Percentiles rank a stretch among this genome's conserved stretches.
Evolutionary conservation across 2,329 filamentous ascomycete species (phyloP).

Genomic region (Exophiala sp.): DNA sequence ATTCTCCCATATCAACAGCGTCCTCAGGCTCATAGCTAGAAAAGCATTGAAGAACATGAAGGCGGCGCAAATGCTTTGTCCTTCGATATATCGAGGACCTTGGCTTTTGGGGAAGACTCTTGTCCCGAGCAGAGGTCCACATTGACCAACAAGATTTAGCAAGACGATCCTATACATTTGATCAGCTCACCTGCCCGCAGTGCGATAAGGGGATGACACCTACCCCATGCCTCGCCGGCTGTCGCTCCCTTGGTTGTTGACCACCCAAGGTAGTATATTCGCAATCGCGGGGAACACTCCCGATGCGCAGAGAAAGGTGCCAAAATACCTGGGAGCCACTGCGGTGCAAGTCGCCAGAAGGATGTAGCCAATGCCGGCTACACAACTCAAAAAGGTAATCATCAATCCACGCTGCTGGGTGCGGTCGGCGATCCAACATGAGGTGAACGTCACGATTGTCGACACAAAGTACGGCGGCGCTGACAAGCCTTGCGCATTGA

Average conservation of each 20-base stretch:
- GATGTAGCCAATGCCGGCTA: conserved; percentile 59
- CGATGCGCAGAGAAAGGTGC: conserved; percentile 51
- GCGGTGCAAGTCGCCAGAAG: conserved; percentile 54
- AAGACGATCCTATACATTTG: conserved; percentile 41
- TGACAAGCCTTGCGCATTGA: conserved; percentile 65
- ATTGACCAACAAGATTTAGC: conserved; percentile 74
- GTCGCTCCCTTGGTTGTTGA: conserved; percentile 36
- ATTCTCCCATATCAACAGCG: conserved; percentile 29
- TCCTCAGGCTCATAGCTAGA: conserved; percentile 19
- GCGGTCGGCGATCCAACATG: conserved; percentile 60
- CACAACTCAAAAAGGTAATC: conserved; percentile 51
- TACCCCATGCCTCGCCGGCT: conserved; percentile 22
- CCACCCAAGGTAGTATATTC: conserved; percentile 64
- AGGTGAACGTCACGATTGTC: conserved; percentile 56
- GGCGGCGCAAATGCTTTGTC: conserved; percentile 57
- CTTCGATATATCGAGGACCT: conserved; percentile 55
- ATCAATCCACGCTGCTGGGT: conserved; percentile 58
- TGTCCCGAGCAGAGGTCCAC: conserved; percentile 64
- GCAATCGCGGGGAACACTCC: conserved; percentile 63
- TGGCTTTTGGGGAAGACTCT: conserved; percentile 56
- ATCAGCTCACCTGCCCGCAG: neutral
- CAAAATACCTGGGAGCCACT: conserved; percentile 47
- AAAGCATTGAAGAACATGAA: conserved; percentile 48
- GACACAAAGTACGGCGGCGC: conserved; percentile 65
- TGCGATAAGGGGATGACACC: neutral